Evolutionary conservation across 2,329 filamentous ascomycete species (phyloP).

Genomic region (Colletotrichum brevisporum): DNA sequence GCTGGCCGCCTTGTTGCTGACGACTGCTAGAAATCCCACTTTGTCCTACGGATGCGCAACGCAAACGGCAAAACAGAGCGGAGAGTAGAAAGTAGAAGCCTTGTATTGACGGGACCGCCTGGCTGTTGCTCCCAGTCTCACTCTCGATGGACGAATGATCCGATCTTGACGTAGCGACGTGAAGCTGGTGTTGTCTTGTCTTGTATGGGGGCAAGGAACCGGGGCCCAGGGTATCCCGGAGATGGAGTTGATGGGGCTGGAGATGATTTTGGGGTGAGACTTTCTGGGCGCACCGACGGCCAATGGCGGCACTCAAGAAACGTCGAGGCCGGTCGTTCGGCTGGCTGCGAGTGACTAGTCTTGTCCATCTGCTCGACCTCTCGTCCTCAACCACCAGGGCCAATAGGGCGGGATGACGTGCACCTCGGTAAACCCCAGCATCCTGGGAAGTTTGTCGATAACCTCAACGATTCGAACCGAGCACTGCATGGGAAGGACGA

Average conservation of each 20-base stretch:
- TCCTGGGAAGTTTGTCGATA: constrained; percentile 38
- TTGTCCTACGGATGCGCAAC: neutral
- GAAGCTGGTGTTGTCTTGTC: constrained; percentile 30
- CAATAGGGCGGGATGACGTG: constrained; percentile 40
- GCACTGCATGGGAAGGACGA: neutral
- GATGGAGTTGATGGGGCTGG: constrained; percentile 27
- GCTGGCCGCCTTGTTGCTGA: constrained; percentile 17
- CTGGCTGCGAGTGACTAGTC: constrained; percentile 38
- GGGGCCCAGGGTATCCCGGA: constrained; percentile 13
- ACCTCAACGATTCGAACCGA: constrained; percentile 30
- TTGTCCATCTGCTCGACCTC: constrained; percentile 27
- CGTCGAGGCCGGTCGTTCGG: constrained; percentile 32
- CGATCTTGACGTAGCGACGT: constrained; percentile 28
- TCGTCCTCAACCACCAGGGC: constrained; percentile 35
- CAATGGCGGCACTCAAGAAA: constrained; percentile 27
- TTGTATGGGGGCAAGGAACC: constrained; percentile 26
- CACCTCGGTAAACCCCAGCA: constrained; percentile 38
- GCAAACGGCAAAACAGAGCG: constrained; percentile 1
- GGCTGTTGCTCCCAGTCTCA: neutral
- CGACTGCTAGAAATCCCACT: neutral
- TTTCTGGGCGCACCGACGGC: constrained; percentile 12
- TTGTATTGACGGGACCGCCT: too few relatives aligned
- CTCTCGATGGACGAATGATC: constrained; percentile 3
- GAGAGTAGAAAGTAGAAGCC: neutral
- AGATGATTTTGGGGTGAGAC: constrained; percentile 23